phyloP scores from a whole-genome alignment of 352 stramenopile genomes.

The Salisapilia sapeloensis region DNA sequence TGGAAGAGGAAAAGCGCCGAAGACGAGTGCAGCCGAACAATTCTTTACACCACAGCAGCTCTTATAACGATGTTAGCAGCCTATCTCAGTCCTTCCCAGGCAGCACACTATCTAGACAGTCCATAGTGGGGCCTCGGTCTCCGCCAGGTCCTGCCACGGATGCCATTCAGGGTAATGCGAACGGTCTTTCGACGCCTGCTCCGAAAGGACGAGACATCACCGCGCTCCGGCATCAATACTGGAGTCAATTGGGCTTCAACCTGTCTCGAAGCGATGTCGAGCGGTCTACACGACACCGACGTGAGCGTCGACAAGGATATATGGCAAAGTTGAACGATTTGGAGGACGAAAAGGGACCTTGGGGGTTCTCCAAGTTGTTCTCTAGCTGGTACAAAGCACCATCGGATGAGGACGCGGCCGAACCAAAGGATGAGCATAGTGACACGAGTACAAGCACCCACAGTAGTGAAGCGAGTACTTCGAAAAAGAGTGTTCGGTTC shows the following conservation, averaged over 20 bases:
- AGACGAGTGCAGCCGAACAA: too few relatives aligned
- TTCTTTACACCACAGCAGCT: too few relatives aligned
- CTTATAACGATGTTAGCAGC: too few relatives aligned
- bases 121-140: too few relatives aligned
- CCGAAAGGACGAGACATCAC: conserved; percentile 62
- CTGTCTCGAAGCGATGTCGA: conserved; percentile 65
- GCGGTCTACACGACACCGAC: conserved; percentile 46
- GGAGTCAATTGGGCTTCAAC: conserved; percentile 71
- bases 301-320: conserved; percentile 42
- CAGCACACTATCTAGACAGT: too few relatives aligned
- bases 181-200: too few relatives aligned
- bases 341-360: conserved; percentile 12
- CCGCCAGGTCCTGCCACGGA: too few relatives aligned
- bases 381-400: conserved; percentile 50
- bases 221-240: conserved; percentile 74
- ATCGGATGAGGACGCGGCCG: conserved; percentile 13
- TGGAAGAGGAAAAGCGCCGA: conserved; percentile 67
- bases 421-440: conserved; percentile 5
- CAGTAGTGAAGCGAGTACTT: conserved; percentile 2
- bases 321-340: conserved; percentile 67
- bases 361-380: conserved; percentile 68
- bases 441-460: conserved; percentile 3
- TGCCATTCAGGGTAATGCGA: too few relatives aligned
- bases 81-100: too few relatives aligned
- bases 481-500: conserved; percentile 36